phyloP scores from a whole-genome alignment of 257 asterid species.

The Penstemon newberryi region DNA sequence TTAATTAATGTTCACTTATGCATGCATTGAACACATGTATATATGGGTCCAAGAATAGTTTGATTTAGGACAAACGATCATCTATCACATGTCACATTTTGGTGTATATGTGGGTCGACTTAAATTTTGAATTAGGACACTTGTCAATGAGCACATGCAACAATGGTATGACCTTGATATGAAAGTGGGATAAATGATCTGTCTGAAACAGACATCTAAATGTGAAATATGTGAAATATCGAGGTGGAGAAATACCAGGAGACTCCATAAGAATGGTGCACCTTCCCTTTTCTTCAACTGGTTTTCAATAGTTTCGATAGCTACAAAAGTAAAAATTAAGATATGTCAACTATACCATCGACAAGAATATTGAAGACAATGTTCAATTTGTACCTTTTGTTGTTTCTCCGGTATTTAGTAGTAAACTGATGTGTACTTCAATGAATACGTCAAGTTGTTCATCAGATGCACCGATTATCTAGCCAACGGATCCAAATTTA shows the following conservation, averaged over 20 bases:
- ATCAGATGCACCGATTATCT: conserved; percentile 95
- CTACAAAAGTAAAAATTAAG: conserved; percentile 37
- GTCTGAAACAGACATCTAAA: too few species aligned
- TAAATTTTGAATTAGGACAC: too few species aligned
- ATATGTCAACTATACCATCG: conserved; percentile 16
- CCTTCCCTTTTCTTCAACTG: conserved; percentile 73
- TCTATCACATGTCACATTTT: too few species aligned
- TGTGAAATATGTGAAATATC: neutral
- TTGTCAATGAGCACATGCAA: too few species aligned
- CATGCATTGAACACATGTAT: too few species aligned
- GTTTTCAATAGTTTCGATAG: conserved; percentile 63
- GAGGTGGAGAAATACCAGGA: conserved; percentile 49
- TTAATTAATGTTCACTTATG: too few species aligned
- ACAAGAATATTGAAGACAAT: neutral
- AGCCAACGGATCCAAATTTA: conserved; percentile 26
- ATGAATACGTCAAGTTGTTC: conserved; percentile 89
- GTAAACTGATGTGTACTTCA: conserved; percentile 62
- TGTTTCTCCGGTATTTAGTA: conserved; percentile 60
- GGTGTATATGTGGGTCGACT: too few species aligned
- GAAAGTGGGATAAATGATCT: too few species aligned
- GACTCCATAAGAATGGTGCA: conserved; percentile 80
- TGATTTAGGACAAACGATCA: too few species aligned
- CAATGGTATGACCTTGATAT: too few species aligned
- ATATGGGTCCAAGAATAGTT: too few species aligned
- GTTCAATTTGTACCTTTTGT: conserved; percentile 41